phyloP scores from a whole-genome alignment of 176 grass and related monocot species.

The Triticum dicoccoides region DNA sequence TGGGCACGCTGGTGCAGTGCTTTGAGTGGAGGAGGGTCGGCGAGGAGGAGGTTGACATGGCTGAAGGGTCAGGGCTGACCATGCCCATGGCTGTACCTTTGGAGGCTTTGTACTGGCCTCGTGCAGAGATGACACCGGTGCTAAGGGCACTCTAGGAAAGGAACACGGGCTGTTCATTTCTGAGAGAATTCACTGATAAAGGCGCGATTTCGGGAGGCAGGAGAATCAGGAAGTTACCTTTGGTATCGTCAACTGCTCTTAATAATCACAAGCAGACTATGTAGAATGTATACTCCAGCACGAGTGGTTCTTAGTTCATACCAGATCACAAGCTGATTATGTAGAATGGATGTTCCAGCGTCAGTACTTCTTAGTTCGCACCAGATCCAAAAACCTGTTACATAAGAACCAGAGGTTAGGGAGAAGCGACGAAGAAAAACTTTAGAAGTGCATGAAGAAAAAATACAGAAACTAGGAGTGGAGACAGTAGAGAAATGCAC shows the following conservation, averaged over 20 bases:
- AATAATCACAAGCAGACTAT: too few species aligned
- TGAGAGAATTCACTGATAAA: neutral
- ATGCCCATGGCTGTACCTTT: constrained; percentile 30
- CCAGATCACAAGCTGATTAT: too few species aligned
- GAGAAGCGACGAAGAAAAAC: neutral
- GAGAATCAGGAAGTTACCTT: neutral
- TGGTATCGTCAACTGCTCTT: neutral
- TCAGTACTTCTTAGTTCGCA: neutral
- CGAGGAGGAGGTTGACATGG: constrained; percentile 4
- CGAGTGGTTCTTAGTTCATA: too few species aligned
- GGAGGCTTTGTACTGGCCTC: constrained; percentile 31
- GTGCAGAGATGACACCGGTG: neutral
- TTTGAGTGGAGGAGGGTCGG: constrained; percentile 27
- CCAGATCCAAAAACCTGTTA: neutral
- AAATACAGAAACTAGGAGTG: neutral
- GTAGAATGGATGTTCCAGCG: too few species aligned
- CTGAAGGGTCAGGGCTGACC: constrained; percentile 13
- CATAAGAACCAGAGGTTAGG: neutral
- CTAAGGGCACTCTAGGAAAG: neutral
- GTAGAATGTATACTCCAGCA: too few species aligned
- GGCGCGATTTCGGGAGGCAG: neutral
- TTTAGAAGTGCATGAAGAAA: neutral
- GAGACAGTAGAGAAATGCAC: neutral
- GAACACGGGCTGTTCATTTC: neutral
- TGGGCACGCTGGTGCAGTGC: constrained; percentile 26